Base-by-base conservation (phyloP, 2,329 filamentous ascomycete species). In the Coccinonectria pachysandricola region DNA sequence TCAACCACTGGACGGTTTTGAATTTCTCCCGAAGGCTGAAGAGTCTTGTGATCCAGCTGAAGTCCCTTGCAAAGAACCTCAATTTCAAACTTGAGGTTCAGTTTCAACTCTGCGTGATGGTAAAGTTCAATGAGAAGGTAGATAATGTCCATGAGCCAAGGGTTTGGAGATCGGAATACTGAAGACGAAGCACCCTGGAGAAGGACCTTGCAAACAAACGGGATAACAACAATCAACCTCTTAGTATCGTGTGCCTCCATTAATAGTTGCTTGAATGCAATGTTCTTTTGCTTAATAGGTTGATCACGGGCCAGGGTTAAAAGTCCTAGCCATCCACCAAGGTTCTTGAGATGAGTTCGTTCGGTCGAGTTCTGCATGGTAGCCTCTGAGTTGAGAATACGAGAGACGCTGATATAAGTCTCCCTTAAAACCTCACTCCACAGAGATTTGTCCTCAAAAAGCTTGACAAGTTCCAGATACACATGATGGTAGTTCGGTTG, bases 71-170 rank as follows among this genome's bases (percentile, higher is more conserved):
- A 98, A 13, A 98, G 68, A 14, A 98, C 87, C 55, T 98, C 91
- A 31, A 98, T 96, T 54, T 98, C 91, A 44, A 98, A 98, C 46
- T 96, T 98, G 26, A 94, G 76, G 42, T 96, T 96, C 19, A 98
- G 71, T 53, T 96, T 96, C 30, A 98, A 64, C 43, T 95, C 88
- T 9, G 84, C 85, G 45, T 82, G 81, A 47, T 94, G 80, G 48
- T 98, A 98, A 4, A 98, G 68, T 49, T 98, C 92, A 44, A 94
- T 83, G 18, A 98, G 68, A 6, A 96, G 65, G 37, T 83, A 74
- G 29, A 98, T 75, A 28, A 98, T 91, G 45, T 98, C 91, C 82
- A 95, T 93, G 22, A 95, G 56, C 91, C 91, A 98, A 2, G 91
- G 91, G 45, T 98, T 98, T 2, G 91, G 91, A 8, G 88, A 87